Conservation (phyloP, 2,329 filamentous ascomycete genomes). For the Paraphaeosphaeria minitans region DNA sequence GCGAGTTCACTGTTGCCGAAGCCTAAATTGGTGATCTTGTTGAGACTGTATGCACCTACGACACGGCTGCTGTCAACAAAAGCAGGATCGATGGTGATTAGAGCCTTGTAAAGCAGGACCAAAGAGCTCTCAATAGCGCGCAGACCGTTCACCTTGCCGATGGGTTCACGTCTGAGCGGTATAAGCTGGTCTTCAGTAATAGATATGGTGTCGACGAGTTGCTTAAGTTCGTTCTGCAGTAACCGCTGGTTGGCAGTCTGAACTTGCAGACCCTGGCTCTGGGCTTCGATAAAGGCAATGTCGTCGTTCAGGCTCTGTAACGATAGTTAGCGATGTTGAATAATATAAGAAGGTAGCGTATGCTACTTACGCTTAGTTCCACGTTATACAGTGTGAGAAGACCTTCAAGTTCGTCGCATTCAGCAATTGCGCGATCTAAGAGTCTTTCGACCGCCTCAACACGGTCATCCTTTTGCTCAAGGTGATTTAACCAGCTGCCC, state of each 20-base stretch:
- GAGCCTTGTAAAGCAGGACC: constrained; percentile 84
- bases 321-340: constrained; percentile 25
- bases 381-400: constrained; percentile 92
- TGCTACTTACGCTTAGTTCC: constrained; percentile 76
- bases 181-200: constrained; percentile 79
- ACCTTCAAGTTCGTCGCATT: constrained; percentile 96
- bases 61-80: constrained; percentile 60
- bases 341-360: constrained; percentile 13
- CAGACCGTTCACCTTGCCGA: constrained; percentile 73
- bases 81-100: constrained; percentile 89
- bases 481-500: constrained; percentile 85
- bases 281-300: constrained; percentile 95
- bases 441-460: constrained; percentile 84
- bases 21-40: constrained; percentile 52
- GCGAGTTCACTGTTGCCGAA: constrained; percentile 75
- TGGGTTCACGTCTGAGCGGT: constrained; percentile 72
- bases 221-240: constrained; percentile 85
- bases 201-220: constrained; percentile 86
- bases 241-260: constrained; percentile 97
- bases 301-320: constrained; percentile 87
- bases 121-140: constrained; percentile 78
- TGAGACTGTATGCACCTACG: constrained; percentile 51
- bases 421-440: constrained; percentile 86
- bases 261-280: constrained; percentile 94
- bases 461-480: constrained; percentile 85